phyloP scores from a whole-genome alignment of 169 alveolate genomes.

The Amoebophrya sp. region DNA sequence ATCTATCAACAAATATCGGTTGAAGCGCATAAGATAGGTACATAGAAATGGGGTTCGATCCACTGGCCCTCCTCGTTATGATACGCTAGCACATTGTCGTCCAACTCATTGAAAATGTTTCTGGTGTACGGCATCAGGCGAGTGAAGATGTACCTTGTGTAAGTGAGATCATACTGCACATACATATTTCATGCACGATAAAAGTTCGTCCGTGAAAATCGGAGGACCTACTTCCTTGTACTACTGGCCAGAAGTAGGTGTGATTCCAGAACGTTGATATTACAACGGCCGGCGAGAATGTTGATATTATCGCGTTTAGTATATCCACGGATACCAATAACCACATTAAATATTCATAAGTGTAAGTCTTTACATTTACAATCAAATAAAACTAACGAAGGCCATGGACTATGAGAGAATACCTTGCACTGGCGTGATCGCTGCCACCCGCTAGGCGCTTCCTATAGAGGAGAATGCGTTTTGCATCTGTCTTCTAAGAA shows the following conservation, averaged over 20 bases:
- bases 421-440: conserved; percentile 21
- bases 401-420: neutral
- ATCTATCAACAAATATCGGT: too few species aligned
- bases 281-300: neutral
- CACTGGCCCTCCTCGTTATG: conserved; percentile 92
- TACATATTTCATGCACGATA: neutral
- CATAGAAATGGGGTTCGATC: conserved; percentile 96
- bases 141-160: conserved; percentile 81
- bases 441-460: neutral
- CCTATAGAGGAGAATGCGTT: neutral
- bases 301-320: too few species aligned
- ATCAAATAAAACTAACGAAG: too few species aligned
- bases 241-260: neutral
- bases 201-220: neutral
- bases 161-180: conserved; percentile 48
- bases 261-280: neutral
- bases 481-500: neutral
- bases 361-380: neutral
- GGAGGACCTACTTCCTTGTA: neutral
- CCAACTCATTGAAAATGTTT: conserved; percentile 65
- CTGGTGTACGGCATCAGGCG: conserved; percentile 69
- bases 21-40: too few species aligned
- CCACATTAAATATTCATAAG: neutral
- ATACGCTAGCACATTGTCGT: conserved; percentile 58
- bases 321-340: too few species aligned